Conservation (phyloP, 495 filamentous ascomycete species). For the Sordaria brevicollis region DNA sequence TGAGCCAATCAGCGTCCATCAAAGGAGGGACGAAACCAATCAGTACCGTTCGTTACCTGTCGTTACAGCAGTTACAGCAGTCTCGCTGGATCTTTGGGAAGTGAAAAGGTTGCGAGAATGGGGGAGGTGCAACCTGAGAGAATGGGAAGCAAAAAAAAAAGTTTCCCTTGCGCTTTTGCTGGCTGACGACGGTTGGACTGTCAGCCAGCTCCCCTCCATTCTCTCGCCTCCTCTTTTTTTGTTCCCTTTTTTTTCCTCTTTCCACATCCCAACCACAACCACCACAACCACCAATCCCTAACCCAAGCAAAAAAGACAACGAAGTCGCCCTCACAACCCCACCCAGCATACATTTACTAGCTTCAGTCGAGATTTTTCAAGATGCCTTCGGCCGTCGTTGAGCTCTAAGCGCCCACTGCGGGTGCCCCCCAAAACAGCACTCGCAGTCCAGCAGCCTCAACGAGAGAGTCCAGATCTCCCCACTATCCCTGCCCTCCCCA, state of each 20-base stretch:
- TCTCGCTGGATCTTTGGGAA: background rate
- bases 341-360: conserved; percentile 29
- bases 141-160: background rate
- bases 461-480: conserved; percentile 48
- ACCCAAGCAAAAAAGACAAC: conserved; percentile 46
- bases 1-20: background rate
- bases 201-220: conserved; percentile 9
- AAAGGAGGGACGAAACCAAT: background rate
- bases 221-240: conserved; percentile 11
- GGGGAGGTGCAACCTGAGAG: background rate
- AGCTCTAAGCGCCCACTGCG: conserved; percentile 90
- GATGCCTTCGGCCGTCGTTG: conserved; percentile 82
- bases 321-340: conserved; percentile 49
- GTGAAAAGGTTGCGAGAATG: background rate
- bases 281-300: conserved; percentile 9
- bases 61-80: background rate
- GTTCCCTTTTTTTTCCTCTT: conserved; percentile 23
- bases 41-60: background rate
- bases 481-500: background rate
- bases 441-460: conserved; percentile 72
- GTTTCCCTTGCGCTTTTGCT: background rate
- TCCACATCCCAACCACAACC: background rate
- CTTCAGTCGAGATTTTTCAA: conserved; percentile 69
- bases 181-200: background rate
- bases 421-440: conserved; percentile 45